These are phyloP conservation scores for Neofusicoccum sp. DNA, from an alignment of 2,329 filamentous ascomycete genomes.

Conservation along the genomic window DNA sequence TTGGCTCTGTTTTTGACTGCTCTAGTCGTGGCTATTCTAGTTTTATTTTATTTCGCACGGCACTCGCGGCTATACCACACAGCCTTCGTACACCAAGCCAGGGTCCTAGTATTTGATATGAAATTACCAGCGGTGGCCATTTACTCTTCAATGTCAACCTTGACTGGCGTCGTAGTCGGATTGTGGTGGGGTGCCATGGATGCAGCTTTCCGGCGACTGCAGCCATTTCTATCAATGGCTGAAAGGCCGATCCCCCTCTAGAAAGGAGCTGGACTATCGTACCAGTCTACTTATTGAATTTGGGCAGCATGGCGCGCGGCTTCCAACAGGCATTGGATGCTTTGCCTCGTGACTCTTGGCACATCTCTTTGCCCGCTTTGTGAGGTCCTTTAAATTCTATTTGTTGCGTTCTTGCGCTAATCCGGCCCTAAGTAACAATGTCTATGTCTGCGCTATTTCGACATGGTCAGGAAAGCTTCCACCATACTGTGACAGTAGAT, in stretches of 20 bases:
- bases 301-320: slow-evolving; percentile 11
- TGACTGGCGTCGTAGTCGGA: slow-evolving; percentile 22
- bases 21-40: background rate
- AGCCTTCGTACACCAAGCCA: background rate
- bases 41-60: background rate
- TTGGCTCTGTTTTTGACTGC: background rate
- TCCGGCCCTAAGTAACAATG: background rate
- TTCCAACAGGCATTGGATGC: slow-evolving; percentile 24
- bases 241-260: background rate
- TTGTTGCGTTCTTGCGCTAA: no score
- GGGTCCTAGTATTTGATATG: background rate
- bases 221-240: slow-evolving; percentile 25
- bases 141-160: slow-evolving; percentile 23
- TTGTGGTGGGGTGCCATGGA: slow-evolving; percentile 26
- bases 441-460: background rate
- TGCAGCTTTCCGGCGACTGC: slow-evolving; percentile 22
- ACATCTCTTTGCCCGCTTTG: slow-evolving; percentile 23
- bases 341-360: slow-evolving; percentile 24
- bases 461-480: background rate
- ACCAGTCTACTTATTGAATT: slow-evolving; percentile 16
- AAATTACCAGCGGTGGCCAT: slow-evolving; percentile 16
- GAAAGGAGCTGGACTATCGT: slow-evolving; percentile 8
- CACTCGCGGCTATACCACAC: background rate
- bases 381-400: background rate
- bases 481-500: background rate